Conservation (phyloP, 352 stramenopile species). For the Phytophthora boehmeriae region DNA sequence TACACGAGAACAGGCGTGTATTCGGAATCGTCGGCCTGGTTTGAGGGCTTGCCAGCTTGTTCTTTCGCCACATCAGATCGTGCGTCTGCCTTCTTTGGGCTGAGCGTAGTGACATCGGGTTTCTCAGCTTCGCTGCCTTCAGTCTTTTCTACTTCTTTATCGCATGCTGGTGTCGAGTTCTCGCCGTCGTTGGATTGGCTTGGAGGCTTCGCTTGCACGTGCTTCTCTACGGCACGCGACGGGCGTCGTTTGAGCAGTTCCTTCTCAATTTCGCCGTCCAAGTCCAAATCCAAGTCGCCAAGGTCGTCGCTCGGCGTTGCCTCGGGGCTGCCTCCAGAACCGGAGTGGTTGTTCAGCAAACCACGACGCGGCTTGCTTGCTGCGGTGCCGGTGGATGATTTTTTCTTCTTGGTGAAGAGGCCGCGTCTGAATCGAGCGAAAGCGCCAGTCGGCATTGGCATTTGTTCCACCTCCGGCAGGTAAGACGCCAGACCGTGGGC, state of each 20-base stretch:
- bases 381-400: conserved; percentile 37
- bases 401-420: conserved; percentile 52
- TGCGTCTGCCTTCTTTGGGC: conserved; percentile 12
- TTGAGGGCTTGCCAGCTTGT: conserved; percentile 2
- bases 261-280: conserved; percentile 77
- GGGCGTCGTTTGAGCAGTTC: conserved; percentile 63
- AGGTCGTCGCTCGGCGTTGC: conserved; percentile 37
- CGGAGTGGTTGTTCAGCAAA: conserved; percentile 28
- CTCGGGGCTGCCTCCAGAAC: conserved; percentile 38
- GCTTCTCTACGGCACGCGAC: conserved; percentile 45
- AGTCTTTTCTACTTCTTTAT: conserved; percentile 18
- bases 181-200: conserved; percentile 17
- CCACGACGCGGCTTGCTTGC: conserved; percentile 41
- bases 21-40: conserved; percentile 12
- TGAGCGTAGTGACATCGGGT: conserved; percentile 13
- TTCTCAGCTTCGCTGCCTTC: conserved; percentile 14
- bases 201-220: conserved; percentile 11
- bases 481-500: conserved; percentile 47
- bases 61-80: not conserved
- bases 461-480: conserved; percentile 45
- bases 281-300: conserved; percentile 65
- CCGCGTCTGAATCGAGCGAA: conserved; percentile 61
- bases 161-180: conserved; percentile 1
- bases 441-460: conserved; percentile 20
- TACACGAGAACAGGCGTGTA: conserved; percentile 24